These are phyloP conservation scores for Boeremia exigua DNA, from an alignment of 2,329 filamentous ascomycete genomes.

Conservation along the genomic window DNA sequence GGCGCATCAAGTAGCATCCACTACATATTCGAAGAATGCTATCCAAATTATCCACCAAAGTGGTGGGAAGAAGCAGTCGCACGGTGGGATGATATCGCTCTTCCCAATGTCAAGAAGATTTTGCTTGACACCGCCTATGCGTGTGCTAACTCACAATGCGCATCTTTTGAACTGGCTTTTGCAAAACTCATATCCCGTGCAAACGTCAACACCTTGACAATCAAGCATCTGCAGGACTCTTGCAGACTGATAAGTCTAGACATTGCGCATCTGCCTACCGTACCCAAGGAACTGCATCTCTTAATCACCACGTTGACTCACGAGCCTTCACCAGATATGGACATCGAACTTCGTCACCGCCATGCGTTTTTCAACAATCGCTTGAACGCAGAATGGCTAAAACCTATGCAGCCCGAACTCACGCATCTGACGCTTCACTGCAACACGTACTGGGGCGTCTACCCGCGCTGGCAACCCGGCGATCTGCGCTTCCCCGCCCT, in stretches of 20 bases:
- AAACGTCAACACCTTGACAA: not conserved
- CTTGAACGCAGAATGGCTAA: slow-evolving; percentile 28
- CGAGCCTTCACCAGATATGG: slow-evolving; percentile 17
- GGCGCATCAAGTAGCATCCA: not conserved
- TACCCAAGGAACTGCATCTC: slow-evolving; percentile 1
- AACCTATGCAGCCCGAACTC: slow-evolving; percentile 24
- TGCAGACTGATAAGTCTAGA: not conserved
- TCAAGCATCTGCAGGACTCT: slow-evolving; percentile 10
- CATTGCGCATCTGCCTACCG: not conserved
- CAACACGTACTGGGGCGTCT: slow-evolving; percentile 48
- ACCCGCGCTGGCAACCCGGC: slow-evolving; percentile 37
- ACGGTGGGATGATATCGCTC: not conserved
- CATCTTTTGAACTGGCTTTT: not conserved
- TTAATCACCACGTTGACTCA: slow-evolving; percentile 5
- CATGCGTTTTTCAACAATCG: slow-evolving; percentile 28
- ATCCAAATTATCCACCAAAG: not conserved
- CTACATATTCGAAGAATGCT: not conserved
- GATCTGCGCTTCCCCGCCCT: slow-evolving; percentile 48
- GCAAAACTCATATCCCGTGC: not conserved
- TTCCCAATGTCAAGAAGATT: slow-evolving; percentile 4
- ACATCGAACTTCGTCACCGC: slow-evolving; percentile 9
- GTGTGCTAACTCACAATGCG: not conserved
- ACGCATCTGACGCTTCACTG: slow-evolving; percentile 51
- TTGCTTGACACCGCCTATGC: slow-evolving; percentile 1
- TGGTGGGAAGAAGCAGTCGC: slow-evolving; percentile 3